Conservation (phyloP, 2,329 filamentous ascomycete species). For the Diaporthe citri region DNA sequence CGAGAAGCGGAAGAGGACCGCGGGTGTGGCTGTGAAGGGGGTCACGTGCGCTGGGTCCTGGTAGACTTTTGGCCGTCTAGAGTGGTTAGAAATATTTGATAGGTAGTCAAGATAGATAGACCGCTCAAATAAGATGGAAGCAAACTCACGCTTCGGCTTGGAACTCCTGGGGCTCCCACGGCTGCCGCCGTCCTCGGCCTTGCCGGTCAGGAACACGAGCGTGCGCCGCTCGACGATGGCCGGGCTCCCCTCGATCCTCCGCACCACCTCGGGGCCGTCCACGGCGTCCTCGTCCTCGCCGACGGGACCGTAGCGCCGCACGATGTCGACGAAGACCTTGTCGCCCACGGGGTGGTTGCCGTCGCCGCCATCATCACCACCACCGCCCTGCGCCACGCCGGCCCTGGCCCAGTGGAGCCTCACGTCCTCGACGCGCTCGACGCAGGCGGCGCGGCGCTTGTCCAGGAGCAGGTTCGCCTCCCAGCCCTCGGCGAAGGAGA, state of each 20-base stretch:
- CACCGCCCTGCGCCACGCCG: constrained; percentile 46
- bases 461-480: constrained; percentile 52
- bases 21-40: constrained; percentile 72
- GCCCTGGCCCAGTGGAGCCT: constrained; percentile 40
- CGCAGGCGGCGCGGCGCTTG: constrained; percentile 56
- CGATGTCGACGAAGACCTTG: constrained; percentile 66
- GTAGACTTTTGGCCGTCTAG: constrained; percentile 47
- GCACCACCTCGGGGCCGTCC: constrained; percentile 1
- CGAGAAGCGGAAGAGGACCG: constrained; percentile 89
- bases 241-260: constrained; percentile 38
- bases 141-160: constrained; percentile 15
- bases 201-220: constrained; percentile 64
- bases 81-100: neutral
- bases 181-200: neutral
- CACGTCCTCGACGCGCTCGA: constrained; percentile 59
- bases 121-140: neutral
- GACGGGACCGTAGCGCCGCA: constrained; percentile 57
- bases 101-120: neutral
- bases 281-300: constrained; percentile 42
- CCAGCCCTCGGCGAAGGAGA: constrained; percentile 64
- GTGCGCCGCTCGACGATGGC: constrained; percentile 62
- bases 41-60: constrained; percentile 49
- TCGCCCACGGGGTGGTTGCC: constrained; percentile 46
- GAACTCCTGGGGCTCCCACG: neutral
- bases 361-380: constrained; percentile 39